Percentiles rank a stretch among this genome's conserved stretches.
Evolutionary conservation across 2,329 filamentous ascomycete genomes (phyloP).

Genomic region (Fusarium floridanum): DNA sequence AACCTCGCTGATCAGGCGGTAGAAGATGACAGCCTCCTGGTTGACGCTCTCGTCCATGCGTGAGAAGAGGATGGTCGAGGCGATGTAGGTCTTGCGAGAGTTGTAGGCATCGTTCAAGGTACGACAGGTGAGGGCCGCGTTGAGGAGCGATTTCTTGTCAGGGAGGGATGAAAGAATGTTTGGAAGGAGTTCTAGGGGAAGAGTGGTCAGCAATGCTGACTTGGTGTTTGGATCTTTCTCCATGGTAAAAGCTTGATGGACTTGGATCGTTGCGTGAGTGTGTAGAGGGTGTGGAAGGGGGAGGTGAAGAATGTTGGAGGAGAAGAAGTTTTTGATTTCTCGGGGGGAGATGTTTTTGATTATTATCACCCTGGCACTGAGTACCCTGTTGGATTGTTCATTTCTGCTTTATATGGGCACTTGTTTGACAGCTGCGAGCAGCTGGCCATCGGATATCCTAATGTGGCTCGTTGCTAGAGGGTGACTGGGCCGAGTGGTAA

Average conservation of each 20-base stretch:
- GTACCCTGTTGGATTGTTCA: background rate
- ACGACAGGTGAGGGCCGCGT: background rate
- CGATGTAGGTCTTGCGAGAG: conserved; percentile 1
- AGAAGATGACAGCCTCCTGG: background rate
- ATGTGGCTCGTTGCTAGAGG: background rate
- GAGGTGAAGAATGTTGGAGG: background rate
- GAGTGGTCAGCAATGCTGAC: background rate
- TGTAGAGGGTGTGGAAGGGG: background rate
- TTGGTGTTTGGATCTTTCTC: background rate
- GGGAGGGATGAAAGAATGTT: conserved; percentile 13
- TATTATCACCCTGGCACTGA: background rate
- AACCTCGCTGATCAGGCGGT: background rate
- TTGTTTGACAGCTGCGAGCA: background rate
- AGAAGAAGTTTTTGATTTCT: background rate
- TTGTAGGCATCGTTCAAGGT: conserved; percentile 14
- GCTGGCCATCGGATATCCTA: background rate
- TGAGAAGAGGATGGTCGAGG: conserved; percentile 16
- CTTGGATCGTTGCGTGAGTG: background rate
- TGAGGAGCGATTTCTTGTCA: background rate
- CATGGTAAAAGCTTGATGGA: conserved; percentile 6
- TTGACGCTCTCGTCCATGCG: conserved; percentile 24
- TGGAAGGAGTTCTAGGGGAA: conserved; percentile 12
- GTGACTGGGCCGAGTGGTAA: background rate
- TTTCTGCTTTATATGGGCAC: background rate
- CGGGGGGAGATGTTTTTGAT: background rate